Conservation (phyloP, 2,329 filamentous ascomycete genomes). For the Chaetomiaceae sp. region DNA sequence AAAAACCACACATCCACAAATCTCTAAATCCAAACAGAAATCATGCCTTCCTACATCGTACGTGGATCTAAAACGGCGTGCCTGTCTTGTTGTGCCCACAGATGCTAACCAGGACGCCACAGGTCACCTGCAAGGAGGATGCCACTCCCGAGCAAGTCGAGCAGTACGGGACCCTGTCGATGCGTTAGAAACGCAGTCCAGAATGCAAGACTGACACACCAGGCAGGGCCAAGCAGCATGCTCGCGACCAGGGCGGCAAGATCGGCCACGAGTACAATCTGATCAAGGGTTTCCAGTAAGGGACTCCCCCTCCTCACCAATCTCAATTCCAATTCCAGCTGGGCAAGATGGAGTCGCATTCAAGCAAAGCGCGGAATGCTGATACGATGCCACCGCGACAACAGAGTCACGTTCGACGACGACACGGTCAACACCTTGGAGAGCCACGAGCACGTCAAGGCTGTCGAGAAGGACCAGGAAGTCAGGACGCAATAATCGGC, state of each 20-base stretch:
- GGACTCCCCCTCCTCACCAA: neutral
- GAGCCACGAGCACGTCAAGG: slow-evolving; percentile 64
- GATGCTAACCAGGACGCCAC: neutral
- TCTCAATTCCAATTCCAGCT: no score
- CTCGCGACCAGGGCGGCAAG: slow-evolving; percentile 69
- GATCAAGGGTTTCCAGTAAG: slow-evolving; percentile 92
- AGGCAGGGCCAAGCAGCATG: slow-evolving; percentile 69
- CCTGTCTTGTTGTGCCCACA: no score
- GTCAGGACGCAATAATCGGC: slow-evolving; percentile 64
- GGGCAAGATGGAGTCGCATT: no score
- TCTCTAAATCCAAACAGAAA: slow-evolving; percentile 22
- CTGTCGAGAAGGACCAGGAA: slow-evolving; percentile 67
- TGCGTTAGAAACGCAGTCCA: neutral
- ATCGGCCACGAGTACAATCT: slow-evolving; percentile 80
- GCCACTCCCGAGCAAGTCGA: slow-evolving; percentile 62
- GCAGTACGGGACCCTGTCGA: slow-evolving; percentile 44
- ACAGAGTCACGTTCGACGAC: slow-evolving; percentile 67
- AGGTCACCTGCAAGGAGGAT: slow-evolving; percentile 78
- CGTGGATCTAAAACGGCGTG: slow-evolving; percentile 15
- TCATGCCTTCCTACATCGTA: slow-evolving; percentile 56
- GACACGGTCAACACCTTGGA: slow-evolving; percentile 63
- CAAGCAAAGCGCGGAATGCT: slow-evolving; percentile 1
- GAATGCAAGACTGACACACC: slow-evolving; percentile 10
- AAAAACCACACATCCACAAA: neutral
- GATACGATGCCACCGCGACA: neutral